phyloP scores from a whole-genome alignment of 495 filamentous ascomycete genomes.

The Chaetomium fimeti region DNA sequence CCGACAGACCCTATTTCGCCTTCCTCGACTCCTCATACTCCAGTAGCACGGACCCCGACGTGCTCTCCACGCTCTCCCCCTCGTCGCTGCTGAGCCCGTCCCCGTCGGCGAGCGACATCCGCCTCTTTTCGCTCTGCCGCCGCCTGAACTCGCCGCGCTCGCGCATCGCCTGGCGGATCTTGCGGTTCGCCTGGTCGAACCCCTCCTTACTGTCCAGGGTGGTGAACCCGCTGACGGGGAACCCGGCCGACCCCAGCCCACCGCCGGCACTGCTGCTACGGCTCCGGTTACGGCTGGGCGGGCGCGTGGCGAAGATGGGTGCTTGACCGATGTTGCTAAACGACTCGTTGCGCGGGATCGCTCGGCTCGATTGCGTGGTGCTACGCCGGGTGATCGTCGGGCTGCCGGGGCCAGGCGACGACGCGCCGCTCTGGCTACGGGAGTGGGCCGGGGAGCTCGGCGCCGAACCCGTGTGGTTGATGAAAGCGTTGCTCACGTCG shows the following conservation, averaged over 20 bases:
- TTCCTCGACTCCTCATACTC: conserved; percentile 4
- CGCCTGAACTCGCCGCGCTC: conserved; percentile 74
- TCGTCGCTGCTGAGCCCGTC: conserved; percentile 28
- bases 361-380: conserved; percentile 48
- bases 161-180: conserved; percentile 83
- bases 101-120: conserved; percentile 33
- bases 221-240: conserved; percentile 71
- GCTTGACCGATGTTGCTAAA: conserved; percentile 84
- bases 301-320: conserved; percentile 84
- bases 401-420: conserved; percentile 28
- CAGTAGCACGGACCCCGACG: not conserved
- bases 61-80: conserved; percentile 22
- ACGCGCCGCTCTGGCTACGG: conserved; percentile 34
- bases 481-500: conserved; percentile 15
- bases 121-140: conserved; percentile 63
- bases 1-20: not conserved
- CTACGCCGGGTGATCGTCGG: conserved; percentile 34
- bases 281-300: conserved; percentile 67
- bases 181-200: conserved; percentile 78
- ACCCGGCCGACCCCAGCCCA: conserved; percentile 47
- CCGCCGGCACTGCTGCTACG: conserved; percentile 68
- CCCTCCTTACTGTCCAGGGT: conserved; percentile 66
- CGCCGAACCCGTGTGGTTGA: conserved; percentile 11
- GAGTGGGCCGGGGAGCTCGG: conserved; percentile 1
- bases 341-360: conserved; percentile 83